Evolutionary conservation across 768 basidiomycete genomes (phyloP).

Genomic region (Leccinum rimulosum): DNA sequence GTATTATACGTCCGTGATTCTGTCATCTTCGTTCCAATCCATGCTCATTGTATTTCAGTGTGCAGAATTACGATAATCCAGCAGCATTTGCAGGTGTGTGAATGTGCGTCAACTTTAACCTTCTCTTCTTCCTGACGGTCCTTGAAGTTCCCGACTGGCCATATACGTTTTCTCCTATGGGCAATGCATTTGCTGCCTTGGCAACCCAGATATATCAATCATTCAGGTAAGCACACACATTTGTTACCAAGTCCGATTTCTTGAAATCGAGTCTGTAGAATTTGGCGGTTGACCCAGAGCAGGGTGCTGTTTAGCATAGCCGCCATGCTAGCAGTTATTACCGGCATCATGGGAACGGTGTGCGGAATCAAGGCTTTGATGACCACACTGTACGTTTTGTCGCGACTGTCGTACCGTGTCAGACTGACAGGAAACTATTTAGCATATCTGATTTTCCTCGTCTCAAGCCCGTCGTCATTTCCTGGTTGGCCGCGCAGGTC

Average conservation of each 20-base stretch:
- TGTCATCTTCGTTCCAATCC: no score
- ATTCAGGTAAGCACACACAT: constrained; percentile 35
- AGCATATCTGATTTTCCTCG: background rate
- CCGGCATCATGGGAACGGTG: background rate
- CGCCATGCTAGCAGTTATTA: background rate
- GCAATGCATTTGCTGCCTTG: constrained; percentile 45
- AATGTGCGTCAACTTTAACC: background rate
- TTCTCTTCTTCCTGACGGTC: background rate
- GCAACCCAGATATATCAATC: constrained; percentile 49
- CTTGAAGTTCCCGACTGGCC: constrained; percentile 43
- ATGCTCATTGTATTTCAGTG: background rate
- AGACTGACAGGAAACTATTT: background rate
- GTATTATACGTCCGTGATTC: constrained; percentile 11
- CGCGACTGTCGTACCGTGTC: background rate
- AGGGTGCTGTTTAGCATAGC: background rate
- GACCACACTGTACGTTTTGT: background rate
- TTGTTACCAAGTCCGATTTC: background rate
- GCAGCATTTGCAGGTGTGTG: background rate
- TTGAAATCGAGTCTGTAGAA: constrained; percentile 7
- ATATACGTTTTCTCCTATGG: constrained; percentile 49
- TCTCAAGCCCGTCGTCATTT: background rate
- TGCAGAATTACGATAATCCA: background rate
- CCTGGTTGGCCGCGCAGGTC: background rate
- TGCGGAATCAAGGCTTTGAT: background rate
- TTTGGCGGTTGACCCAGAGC: constrained; percentile 9